Conservation (phyloP, 2,329 filamentous ascomycete genomes). For the Anthostomella pinea region DNA sequence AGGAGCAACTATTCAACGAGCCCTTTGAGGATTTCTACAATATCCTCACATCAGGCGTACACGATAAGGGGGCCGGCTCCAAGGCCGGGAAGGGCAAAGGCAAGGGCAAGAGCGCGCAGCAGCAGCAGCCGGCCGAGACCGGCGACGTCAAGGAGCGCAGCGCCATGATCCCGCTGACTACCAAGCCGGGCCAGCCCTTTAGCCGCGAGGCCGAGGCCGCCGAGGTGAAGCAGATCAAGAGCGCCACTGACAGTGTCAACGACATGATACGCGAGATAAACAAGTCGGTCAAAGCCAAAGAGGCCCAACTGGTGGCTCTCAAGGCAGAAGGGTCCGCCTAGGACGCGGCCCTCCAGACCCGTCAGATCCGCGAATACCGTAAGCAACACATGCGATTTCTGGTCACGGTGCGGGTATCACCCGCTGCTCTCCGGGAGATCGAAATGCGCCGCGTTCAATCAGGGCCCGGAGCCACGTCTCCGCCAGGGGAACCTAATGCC, state of each 20-base stretch:
- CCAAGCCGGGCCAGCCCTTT: slow-evolving; percentile 68
- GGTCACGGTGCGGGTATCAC: too few relatives aligned
- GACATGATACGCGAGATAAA: slow-evolving; percentile 58
- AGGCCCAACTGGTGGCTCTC: slow-evolving; percentile 56
- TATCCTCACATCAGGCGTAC: slow-evolving; percentile 71
- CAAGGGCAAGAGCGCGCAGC: slow-evolving; percentile 43
- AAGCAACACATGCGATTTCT: too few relatives aligned
- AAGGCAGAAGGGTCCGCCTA: slow-evolving; percentile 56
- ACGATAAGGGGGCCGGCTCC: slow-evolving; percentile 42
- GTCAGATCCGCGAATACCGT: too few relatives aligned
- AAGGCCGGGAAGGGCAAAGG: slow-evolving; percentile 55
- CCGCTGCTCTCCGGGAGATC: too few relatives aligned
- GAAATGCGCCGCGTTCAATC: too few relatives aligned
- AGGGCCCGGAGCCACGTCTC: too few relatives aligned
- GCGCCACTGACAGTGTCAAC: slow-evolving; percentile 62
- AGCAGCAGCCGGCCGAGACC: slow-evolving; percentile 20
- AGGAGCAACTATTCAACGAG: slow-evolving; percentile 96
- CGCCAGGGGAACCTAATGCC: too few relatives aligned
- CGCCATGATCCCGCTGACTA: slow-evolving; percentile 70
- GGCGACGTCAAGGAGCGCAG: slow-evolving; percentile 56
- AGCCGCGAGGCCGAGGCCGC: slow-evolving; percentile 66
- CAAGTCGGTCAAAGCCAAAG: slow-evolving; percentile 62
- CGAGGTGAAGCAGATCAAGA: slow-evolving; percentile 59
- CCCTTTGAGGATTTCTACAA: slow-evolving; percentile 92
- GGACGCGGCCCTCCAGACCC: slow-evolving; percentile 10